Base-by-base conservation (phyloP, 2,329 filamentous ascomycete species). In the Pseudocercospora ulei region DNA sequence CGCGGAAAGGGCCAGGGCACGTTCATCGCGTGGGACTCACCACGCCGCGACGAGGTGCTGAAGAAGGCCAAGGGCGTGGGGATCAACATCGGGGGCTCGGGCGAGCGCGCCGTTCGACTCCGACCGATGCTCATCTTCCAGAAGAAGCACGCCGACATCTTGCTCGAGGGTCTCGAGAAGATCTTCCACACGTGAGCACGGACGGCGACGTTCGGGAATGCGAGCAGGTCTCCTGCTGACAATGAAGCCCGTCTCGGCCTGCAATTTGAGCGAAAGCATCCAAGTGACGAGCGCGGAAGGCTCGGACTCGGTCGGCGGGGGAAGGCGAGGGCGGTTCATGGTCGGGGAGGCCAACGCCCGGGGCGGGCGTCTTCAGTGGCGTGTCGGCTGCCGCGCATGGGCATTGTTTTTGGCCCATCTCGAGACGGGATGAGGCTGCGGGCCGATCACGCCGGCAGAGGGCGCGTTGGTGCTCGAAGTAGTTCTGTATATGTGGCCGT, bases 101-200 rank as follows among this genome's bases (percentile, higher is more conserved):
- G 87, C 8, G 71, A 72, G 56, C 69, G 56, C 38, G 84, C 87
- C 17, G 81, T 95, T 7, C 69, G 86, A 35, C 66, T 95, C 59
- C 69, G 86, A 54, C 87, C 86, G 27, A 94, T 94, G 87, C 66
- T 95, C 53, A 79, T 87, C 56, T 90, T 95, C 70, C 82, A 94
- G 75, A 75, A 85, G 71, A 76, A 81, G 60, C 88, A 96, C 64
- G 87, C 81, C 13, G 83, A 94, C 65, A 77, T 94, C 44, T 67
- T 95, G 53, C 63, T 93, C 33, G 84, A 57, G 23, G 52, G 43
- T 19, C 38, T 60, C 27, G 56, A 60, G 51, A 59, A 56, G 52
- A 47, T 61, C 24, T 44, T 59, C 35, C 47, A 50, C 43, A 54
- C 54, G 27, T 59, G 34, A 50, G 24, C 3, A 11, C 11, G 19